Conservation (phyloP, 139 green algal genomes). For the Tetradesmus lagerheimii region DNA sequence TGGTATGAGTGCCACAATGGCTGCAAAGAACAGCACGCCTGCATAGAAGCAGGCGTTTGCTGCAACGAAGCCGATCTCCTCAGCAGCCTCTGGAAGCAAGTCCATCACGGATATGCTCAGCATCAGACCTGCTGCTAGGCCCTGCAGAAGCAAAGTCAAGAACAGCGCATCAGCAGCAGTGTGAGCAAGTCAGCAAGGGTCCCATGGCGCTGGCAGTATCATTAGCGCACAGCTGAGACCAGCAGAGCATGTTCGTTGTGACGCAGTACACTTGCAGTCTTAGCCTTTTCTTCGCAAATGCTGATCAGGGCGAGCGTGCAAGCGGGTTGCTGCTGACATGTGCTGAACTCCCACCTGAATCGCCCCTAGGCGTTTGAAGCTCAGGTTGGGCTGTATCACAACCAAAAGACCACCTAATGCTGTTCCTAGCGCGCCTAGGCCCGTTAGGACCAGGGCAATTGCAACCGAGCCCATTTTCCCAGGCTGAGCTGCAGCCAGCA, state of each 20-base stretch:
- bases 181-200: too few relatives aligned
- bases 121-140: conserved; percentile 82
- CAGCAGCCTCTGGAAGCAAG: conserved; percentile 72
- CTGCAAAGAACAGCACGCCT: conserved; percentile 80
- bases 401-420: conserved; percentile 75
- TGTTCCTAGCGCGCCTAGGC: conserved; percentile 65
- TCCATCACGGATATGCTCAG: conserved; percentile 82
- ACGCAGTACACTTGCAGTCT: background rate
- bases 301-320: background rate
- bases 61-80: conserved; percentile 67
- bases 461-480: background rate
- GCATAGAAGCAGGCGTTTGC: conserved; percentile 80
- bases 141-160: conserved; percentile 61
- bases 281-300: background rate
- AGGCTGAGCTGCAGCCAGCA: background rate
- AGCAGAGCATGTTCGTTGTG: background rate
- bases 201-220: background rate
- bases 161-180: background rate
- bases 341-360: conserved; percentile 63
- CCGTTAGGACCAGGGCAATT: conserved; percentile 13
- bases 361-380: conserved; percentile 67
- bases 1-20: conserved; percentile 73
- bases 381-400: conserved; percentile 73
- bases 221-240: background rate
- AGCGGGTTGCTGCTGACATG: background rate